Percentiles rank a stretch among this genome's conserved stretches.
Evolutionary conservation across 805 yeast genomes (phyloP).

Genomic region (Torulaspora maleeae): DNA sequence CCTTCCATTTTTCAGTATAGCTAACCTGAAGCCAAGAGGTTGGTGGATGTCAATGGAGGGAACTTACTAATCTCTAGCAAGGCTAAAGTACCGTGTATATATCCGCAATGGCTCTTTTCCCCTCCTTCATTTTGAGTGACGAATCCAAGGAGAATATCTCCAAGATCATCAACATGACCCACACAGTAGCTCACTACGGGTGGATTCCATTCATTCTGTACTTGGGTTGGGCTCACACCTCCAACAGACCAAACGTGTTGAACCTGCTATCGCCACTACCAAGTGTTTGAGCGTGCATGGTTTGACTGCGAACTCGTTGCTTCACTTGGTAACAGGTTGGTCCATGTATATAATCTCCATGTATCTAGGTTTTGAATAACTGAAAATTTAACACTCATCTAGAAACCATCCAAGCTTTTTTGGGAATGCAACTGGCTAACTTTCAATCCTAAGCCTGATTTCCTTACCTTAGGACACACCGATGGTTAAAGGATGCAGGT

Average conservation of each 20-base stretch:
- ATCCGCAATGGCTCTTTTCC: conserved; percentile 29
- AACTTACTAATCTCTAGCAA: neutral
- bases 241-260: conserved; percentile 79
- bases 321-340: conserved; percentile 1
- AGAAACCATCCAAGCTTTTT: too few relatives aligned
- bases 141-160: conserved; percentile 74
- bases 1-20: neutral
- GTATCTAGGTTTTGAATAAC: conserved; percentile 8
- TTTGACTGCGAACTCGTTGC: neutral
- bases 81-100: neutral
- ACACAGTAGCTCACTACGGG: conserved; percentile 89
- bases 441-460: too few relatives aligned
- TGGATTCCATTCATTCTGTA: conserved; percentile 94
- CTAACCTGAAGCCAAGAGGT: neutral
- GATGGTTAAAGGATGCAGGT: neutral
- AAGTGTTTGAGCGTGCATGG: conserved; percentile 27
- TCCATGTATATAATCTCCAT: conserved; percentile 11
- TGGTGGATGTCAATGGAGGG: neutral
- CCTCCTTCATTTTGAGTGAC: conserved; percentile 37
- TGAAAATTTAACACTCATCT: neutral
- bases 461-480: neutral
- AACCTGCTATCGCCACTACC: conserved; percentile 37
- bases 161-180: conserved; percentile 75
- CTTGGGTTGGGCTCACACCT: conserved; percentile 78
- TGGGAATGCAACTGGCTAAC: too few relatives aligned